phyloP scores from a whole-genome alignment of 257 asterid genomes.

The Primulina eburnea region DNA sequence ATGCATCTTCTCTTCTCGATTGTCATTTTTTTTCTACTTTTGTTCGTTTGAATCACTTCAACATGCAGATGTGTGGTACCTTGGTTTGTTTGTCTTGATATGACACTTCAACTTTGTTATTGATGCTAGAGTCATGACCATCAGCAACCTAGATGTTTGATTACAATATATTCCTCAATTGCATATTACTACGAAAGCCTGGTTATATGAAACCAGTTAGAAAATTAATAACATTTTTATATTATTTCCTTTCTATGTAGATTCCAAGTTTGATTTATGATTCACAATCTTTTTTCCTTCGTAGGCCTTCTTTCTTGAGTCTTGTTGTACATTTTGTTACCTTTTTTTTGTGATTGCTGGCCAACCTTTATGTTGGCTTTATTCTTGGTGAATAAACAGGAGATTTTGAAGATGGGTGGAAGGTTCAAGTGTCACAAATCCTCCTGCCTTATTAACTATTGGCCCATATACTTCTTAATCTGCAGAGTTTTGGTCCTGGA shows the following conservation, averaged over 20 bases:
- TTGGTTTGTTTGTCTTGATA: slow-evolving; percentile 3
- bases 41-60: slow-evolving; percentile 20
- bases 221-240: background rate
- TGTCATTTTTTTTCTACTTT: slow-evolving; percentile 15
- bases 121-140: slow-evolving; percentile 5
- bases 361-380: background rate
- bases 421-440: slow-evolving; percentile 1
- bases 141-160: slow-evolving; percentile 9
- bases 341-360: background rate
- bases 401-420: slow-evolving; percentile 4
- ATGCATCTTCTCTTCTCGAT: slow-evolving; percentile 29
- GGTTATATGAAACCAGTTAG: background rate
- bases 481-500: slow-evolving; percentile 4
- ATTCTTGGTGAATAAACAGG: background rate
- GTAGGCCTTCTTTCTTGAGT: background rate
- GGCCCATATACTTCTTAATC: slow-evolving; percentile 9
- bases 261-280: background rate
- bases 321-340: background rate
- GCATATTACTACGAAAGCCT: background rate
- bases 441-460: background rate
- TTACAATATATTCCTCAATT: background rate
- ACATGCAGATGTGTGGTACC: slow-evolving; percentile 6
- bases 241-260: background rate
- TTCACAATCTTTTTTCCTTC: background rate
- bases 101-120: slow-evolving; percentile 14